A percentile compares a stretch with the other conserved stretches of the same genome.
These are phyloP conservation scores for Pichia kudriavzevii DNA, from an alignment of 1,139 yeast genomes.

Conservation along the genomic window DNA sequence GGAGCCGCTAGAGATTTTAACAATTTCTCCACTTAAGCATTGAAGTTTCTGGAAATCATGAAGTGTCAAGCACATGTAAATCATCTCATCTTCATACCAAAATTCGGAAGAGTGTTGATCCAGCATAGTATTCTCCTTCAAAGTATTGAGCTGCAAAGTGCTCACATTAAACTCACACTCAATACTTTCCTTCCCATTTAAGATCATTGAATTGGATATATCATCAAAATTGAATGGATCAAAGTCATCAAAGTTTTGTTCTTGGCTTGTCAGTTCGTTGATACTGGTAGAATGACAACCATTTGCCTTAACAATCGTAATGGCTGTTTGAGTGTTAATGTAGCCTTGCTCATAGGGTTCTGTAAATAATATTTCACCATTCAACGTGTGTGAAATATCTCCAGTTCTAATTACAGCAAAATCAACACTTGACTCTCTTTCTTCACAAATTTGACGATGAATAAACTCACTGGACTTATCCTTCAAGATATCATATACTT, in stretches of 20 bases:
- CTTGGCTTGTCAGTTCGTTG: background rate
- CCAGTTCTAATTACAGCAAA: conserved; percentile 30
- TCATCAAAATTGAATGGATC: conserved; percentile 15
- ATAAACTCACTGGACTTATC: conserved; percentile 29
- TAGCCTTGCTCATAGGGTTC: conserved; percentile 72
- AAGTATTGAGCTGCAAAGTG: background rate
- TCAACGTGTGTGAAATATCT: conserved; percentile 28
- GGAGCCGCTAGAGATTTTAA: too few species aligned
- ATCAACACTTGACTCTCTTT: conserved; percentile 32
- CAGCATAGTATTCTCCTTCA: conserved; percentile 15
- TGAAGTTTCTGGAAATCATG: conserved; percentile 49
- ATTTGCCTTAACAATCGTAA: conserved; percentile 41
- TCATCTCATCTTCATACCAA: conserved; percentile 28
- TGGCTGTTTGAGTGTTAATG: conserved; percentile 35
- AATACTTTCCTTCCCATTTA: background rate
- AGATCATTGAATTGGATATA: background rate
- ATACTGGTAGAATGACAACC: too few species aligned
- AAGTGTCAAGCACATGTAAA: conserved; percentile 47
- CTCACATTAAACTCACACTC: conserved; percentile 5
- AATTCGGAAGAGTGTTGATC: conserved; percentile 14
- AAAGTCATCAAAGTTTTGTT: conserved; percentile 3
- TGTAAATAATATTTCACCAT: conserved; percentile 50
- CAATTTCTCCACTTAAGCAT: conserved; percentile 64
- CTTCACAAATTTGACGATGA: conserved; percentile 28
- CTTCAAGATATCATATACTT: conserved; percentile 36